Evolutionary conservation across 164 flowering plant genomes (phyloP), one percentile per base, ranked within the genome.

Genomic region (Houttuynia cordata): DNA sequence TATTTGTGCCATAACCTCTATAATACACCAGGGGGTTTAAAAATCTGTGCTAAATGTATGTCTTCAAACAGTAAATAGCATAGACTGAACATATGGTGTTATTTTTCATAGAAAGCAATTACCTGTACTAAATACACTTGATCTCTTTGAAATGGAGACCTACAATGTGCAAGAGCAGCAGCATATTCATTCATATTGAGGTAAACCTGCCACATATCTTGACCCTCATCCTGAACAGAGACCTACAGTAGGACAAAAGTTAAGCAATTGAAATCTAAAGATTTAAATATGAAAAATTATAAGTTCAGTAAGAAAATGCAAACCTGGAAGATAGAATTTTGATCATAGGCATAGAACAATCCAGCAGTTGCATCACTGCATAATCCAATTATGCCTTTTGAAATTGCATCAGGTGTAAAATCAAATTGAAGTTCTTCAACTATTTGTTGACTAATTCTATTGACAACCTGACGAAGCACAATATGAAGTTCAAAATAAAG

Each of bases 301-400:
- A 59, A 8, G 47, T 19, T 30, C 4, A 4, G 9, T 34, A 34
- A 25, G 20, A 3, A 18, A 34, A 57, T 4, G n/a, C 49, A 51
- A 77, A 91, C 99, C 99, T 94, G 97, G 74, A 83, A 91, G 58
- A 94, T 81, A 53, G 99, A 88, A 67, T 79, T 86, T 60, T 94
- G 87, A 66, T 91, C 99, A 78, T 88, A 94, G 53, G 96, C 97
- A 79, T 94, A 94, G 72, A 91, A 91, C 58, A 91, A 72, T 20
- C 99, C 97, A 62, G 99, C 99, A 62, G 97, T 81, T 41, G 99
- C 96, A 81, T 94, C 99, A 79, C 97, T 91, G 62, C 96, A 91
- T 57, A 94, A 78, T 64, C 97, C 99, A 71, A 94, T 77, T 61
- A 94, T 78, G 50, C 95, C 97, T 70, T 74, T 84, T 61, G 97